Evolutionary conservation across 495 filamentous ascomycete genomes (phyloP).

Genomic region (Aspergillus baeticus): DNA sequence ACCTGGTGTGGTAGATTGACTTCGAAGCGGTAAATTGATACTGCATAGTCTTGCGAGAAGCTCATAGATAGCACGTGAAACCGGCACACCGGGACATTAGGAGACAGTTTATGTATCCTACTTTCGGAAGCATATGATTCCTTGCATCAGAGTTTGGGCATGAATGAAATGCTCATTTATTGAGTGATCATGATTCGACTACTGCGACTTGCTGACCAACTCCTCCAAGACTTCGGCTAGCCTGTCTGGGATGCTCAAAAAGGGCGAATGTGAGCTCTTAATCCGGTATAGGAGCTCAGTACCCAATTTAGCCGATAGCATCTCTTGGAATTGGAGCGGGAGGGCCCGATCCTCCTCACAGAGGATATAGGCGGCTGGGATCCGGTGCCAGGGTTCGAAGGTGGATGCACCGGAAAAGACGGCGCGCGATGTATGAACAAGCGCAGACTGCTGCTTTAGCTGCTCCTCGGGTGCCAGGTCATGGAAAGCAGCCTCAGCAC

Average conservation of each 20-base stretch:
- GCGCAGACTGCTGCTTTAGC: slow-evolving; percentile 13
- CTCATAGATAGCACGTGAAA: no score
- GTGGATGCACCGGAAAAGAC: slow-evolving; percentile 24
- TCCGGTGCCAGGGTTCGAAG: slow-evolving; percentile 25
- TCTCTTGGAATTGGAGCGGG: slow-evolving; percentile 29
- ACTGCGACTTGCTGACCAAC: background rate
- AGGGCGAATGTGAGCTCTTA: slow-evolving; percentile 29
- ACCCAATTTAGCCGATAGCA: slow-evolving; percentile 25
- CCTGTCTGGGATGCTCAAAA: slow-evolving; percentile 27
- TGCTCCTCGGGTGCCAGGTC: slow-evolving; percentile 24
- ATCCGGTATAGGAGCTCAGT: slow-evolving; percentile 22
- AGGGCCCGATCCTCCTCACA: slow-evolving; percentile 32
- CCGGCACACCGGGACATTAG: no score
- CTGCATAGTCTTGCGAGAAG: no score
- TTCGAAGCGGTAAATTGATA: no score
- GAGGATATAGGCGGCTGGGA: slow-evolving; percentile 31
- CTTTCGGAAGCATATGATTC: no score
- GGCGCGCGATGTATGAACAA: slow-evolving; percentile 21
- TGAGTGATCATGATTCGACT: background rate
- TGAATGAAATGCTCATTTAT: background rate
- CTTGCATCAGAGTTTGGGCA: no score
- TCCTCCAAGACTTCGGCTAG: slow-evolving; percentile 13
- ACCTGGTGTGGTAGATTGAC: no score
- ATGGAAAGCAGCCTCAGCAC: slow-evolving; percentile 17
- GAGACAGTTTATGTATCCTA: no score